Percentiles rank a stretch among this genome's conserved stretches.
Evolutionary conservation across 2,329 filamentous ascomycete species (phyloP).

Genomic region (Ophiostoma sp.): DNA sequence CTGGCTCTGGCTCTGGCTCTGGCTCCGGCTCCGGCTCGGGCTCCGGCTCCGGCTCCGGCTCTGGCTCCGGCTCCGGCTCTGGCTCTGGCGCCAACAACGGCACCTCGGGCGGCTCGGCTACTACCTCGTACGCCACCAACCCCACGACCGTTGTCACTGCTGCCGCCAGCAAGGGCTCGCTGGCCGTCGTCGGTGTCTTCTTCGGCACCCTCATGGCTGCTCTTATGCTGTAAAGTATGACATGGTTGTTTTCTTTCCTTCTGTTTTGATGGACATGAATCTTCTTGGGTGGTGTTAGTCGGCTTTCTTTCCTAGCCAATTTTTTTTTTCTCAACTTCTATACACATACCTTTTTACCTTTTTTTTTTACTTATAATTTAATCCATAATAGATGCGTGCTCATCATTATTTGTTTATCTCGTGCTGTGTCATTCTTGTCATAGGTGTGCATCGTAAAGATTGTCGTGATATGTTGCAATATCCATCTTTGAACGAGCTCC

Average conservation of each 20-base stretch:
- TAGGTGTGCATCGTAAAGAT: neutral
- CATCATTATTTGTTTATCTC: neutral
- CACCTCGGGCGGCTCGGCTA: conserved; percentile 1
- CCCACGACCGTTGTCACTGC: conserved; percentile 17
- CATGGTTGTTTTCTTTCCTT: neutral
- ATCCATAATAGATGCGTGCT: neutral
- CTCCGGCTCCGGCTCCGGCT: neutral
- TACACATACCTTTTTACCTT: neutral
- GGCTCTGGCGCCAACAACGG: neutral
- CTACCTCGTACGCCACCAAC: neutral
- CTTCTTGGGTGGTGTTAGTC: neutral
- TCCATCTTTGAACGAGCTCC: neutral
- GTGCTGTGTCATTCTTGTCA: neutral
- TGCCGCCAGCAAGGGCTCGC: conserved; percentile 1
- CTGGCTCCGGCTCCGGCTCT: neutral
- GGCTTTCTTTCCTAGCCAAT: conserved; percentile 1
- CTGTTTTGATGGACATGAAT: conserved; percentile 5
- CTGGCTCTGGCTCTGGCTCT: neutral
- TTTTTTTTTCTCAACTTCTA: neutral
- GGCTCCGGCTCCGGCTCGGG: neutral
- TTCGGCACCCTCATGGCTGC: conserved; percentile 10
- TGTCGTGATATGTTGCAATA: neutral
- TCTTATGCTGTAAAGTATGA: neutral
- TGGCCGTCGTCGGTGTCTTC: neutral
- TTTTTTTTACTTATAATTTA: conserved; percentile 4